A percentile compares a stretch with the other conserved stretches of the same genome.
phyloP scores from a whole-genome alignment of 208 protist species.

The Crithidia fasciculata region DNA sequence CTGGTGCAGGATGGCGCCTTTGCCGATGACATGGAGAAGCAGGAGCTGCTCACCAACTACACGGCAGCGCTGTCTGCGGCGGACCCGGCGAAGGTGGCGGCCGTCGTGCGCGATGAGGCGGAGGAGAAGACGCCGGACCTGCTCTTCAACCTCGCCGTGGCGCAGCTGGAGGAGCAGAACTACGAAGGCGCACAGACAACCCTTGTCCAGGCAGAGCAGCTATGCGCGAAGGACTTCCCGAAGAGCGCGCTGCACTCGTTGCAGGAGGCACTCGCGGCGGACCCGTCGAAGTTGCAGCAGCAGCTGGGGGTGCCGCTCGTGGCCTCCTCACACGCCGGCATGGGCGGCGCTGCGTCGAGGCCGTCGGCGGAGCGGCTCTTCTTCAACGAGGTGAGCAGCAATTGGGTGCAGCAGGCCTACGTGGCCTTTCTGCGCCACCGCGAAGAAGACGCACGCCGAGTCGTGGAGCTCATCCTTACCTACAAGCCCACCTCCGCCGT shows the following conservation, averaged over 20 bases:
- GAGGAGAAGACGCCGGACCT: conserved; percentile 78
- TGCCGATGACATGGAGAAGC: conserved; percentile 76
- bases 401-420: conserved; percentile 87
- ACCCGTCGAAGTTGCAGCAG: conserved; percentile 30
- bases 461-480: conserved; percentile 60
- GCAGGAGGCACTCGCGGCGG: conserved; percentile 51
- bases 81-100: conserved; percentile 51
- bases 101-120: conserved; percentile 41
- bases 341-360: not conserved
- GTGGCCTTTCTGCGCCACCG: conserved; percentile 51
- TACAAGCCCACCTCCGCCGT: conserved; percentile 65
- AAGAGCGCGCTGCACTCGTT: conserved; percentile 54
- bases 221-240: conserved; percentile 53
- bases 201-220: conserved; percentile 67
- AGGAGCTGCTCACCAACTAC: conserved; percentile 81
- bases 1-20: conserved; percentile 54
- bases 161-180: conserved; percentile 64
- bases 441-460: conserved; percentile 49
- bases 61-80: conserved; percentile 54
- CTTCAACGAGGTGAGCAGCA: conserved; percentile 78
- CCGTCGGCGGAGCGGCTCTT: conserved; percentile 64
- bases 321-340: conserved; percentile 4
- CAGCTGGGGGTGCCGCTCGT: conserved; percentile 30
- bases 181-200: conserved; percentile 58
- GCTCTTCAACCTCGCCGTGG: conserved; percentile 80